Evolutionary conservation across 352 stramenopile genomes (phyloP), one percentile per base, ranked within the genome.

Genomic region (Phytophthora aleatoria): DNA sequence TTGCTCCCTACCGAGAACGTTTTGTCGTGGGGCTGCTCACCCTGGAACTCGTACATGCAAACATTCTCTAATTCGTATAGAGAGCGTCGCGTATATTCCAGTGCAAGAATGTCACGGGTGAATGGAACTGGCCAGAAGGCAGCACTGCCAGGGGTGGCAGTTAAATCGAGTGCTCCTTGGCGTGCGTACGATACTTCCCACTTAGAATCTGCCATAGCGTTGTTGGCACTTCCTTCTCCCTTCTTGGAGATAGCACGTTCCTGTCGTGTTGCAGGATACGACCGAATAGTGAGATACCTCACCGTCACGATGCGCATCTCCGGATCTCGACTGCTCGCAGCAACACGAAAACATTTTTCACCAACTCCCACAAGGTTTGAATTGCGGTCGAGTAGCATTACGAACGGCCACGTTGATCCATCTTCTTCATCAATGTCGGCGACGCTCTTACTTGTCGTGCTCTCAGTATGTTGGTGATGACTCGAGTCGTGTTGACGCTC

Each of bases 1-100:
- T 45, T 47, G 7, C 31, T 57, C 0, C 84, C 82, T 11, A 91
- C 61, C 2, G 79, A 74, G 39, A 72, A 93, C 5, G 61, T 47
- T 31, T 71, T 76, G 42, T 84, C 76, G 3, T 69, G 33, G 0
- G 58, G 51, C 11, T 74, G 66, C 12, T 77, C 68, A 12, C 72
- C 82, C 33, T 76, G 59, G 38, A 91, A 90, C 57, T 93, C 85
- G 57, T 85, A 91, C 15, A 91, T 24, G 35, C 61, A 80, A 12
- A 70, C 69, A 39, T 50, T 41, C 24, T 90, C 77, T 5, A 93
- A 70, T 16, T 87, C 71, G 0, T 43, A 20, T 8, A 88, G 60
- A 10, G 71, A 67, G 1, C 63, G 69, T 20, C 73, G 55, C 1
- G 73, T 81, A 67, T 92, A 92, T 27, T 73, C 52, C 26, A 73